Percentiles rank a stretch among this genome's conserved stretches.
Conservation (phyloP, 164 flowering plant species). For the Macadamia tetraphylla region DNA sequence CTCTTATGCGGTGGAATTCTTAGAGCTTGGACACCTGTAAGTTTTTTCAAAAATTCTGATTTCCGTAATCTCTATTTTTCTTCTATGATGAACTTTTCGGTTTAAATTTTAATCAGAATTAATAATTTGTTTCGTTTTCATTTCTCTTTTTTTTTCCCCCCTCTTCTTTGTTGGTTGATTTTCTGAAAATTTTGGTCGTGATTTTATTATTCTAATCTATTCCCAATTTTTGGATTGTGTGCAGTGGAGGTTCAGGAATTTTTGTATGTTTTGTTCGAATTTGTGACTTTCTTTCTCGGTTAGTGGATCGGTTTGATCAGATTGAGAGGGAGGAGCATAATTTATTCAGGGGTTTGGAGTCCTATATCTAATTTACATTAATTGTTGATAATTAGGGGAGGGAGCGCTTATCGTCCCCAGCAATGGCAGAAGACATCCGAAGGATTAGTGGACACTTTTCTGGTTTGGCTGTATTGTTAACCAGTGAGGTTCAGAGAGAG, state of each 20-base stretch:
- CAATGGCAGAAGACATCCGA: constrained; percentile 68
- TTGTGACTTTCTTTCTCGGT: neutral
- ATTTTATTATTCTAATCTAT: neutral
- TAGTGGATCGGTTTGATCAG: neutral
- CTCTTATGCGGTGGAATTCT: neutral
- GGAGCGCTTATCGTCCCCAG: constrained; percentile 8
- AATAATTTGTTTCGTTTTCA: no score
- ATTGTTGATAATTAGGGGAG: constrained; percentile 10
- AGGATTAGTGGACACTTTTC: constrained; percentile 60
- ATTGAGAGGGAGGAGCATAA: neutral
- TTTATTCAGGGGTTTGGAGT: neutral
- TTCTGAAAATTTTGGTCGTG: neutral
- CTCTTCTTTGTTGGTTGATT: neutral
- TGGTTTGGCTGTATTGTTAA: constrained; percentile 75
- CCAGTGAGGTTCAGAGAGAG: constrained; percentile 38
- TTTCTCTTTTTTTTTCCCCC: neutral
- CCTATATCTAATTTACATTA: neutral
- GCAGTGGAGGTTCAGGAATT: constrained; percentile 5
- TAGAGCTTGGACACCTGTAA: constrained; percentile 6
- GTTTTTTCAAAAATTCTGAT: neutral
- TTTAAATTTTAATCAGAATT: neutral
- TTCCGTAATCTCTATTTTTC: neutral
- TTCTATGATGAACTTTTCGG: neutral
- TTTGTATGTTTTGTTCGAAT: neutral
- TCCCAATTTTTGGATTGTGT: neutral